Percentiles rank a stretch among this genome's conserved stretches.
phyloP scores from a whole-genome alignment of 352 stramenopile species.

The Globisporangium canariense region DNA sequence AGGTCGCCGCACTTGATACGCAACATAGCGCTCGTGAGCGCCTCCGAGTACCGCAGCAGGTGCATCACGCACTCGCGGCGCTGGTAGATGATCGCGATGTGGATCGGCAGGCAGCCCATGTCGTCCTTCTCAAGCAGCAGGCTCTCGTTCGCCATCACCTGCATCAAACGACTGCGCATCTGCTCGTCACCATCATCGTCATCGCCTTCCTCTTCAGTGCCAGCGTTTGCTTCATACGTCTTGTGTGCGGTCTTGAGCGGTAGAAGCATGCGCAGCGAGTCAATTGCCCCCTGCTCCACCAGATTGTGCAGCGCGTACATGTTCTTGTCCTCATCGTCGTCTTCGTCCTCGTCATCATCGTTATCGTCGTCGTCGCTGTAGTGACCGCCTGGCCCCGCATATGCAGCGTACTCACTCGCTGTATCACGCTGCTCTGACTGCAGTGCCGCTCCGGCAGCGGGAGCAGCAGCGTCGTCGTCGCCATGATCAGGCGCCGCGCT shows the following conservation, averaged over 20 bases:
- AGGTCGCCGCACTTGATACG: constrained; percentile 62
- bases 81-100: constrained; percentile 68
- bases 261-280: constrained; percentile 47
- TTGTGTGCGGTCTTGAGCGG: constrained; percentile 26
- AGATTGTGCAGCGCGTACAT: constrained; percentile 61
- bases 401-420: not conserved
- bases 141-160: constrained; percentile 48
- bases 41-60: constrained; percentile 57
- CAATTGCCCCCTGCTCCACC: constrained; percentile 44
- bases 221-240: not conserved
- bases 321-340: constrained; percentile 35
- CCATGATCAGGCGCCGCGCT: not conserved
- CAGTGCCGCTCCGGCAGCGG: not conserved
- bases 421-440: not conserved
- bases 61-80: constrained; percentile 36
- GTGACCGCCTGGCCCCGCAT: not conserved
- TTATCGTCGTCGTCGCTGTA: not conserved
- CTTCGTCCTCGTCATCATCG: constrained; percentile 19
- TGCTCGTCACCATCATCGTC: constrained; percentile 1
- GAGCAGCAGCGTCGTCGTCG: not conserved
- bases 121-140: constrained; percentile 77
- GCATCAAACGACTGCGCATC: constrained; percentile 23
- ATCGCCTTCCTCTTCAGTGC: constrained; percentile 6
- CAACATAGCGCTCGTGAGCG: constrained; percentile 65
- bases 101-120: constrained; percentile 79